Evolutionary conservation across 2,329 filamentous ascomycete genomes (phyloP).

Genomic region (Tolypocladium endophyticum): DNA sequence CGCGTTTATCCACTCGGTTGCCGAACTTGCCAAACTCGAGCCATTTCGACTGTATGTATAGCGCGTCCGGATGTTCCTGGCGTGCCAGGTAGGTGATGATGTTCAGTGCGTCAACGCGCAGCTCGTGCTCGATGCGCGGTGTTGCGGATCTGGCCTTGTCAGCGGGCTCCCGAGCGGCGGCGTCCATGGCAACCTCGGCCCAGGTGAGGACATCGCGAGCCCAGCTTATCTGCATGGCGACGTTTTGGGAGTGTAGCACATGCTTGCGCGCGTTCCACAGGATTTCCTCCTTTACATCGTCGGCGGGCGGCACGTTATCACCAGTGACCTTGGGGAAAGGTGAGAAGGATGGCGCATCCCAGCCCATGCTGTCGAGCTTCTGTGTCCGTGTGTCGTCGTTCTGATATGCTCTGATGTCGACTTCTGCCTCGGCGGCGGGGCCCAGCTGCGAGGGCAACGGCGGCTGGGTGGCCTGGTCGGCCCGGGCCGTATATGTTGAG

Average conservation of each 20-base stretch:
- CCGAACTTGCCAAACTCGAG: slow-evolving; percentile 96
- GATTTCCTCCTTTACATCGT: slow-evolving; percentile 87
- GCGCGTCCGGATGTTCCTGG: slow-evolving; percentile 84
- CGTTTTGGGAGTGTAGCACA: slow-evolving; percentile 87
- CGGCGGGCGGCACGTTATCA: slow-evolving; percentile 82
- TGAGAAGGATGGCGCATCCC: slow-evolving; percentile 68
- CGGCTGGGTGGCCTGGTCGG: slow-evolving; percentile 1
- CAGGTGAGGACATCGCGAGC: slow-evolving; percentile 85
- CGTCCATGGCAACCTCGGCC: slow-evolving; percentile 73
- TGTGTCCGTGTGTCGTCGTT: slow-evolving; percentile 24
- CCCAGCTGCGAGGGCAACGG: neutral
- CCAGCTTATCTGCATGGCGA: slow-evolving; percentile 94
- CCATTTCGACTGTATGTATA: slow-evolving; percentile 95
- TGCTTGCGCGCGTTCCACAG: slow-evolving; percentile 74
- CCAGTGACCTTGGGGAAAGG: slow-evolving; percentile 82
- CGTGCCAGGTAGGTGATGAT: slow-evolving; percentile 84
- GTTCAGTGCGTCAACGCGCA: slow-evolving; percentile 80
- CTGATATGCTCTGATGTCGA: slow-evolving; percentile 25
- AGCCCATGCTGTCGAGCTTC: slow-evolving; percentile 31
- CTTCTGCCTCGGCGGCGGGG: slow-evolving; percentile 18
- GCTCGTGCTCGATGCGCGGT: slow-evolving; percentile 77
- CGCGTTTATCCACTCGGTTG: slow-evolving; percentile 81
- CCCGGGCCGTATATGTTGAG: slow-evolving; percentile 24
- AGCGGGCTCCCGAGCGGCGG: slow-evolving; percentile 53
- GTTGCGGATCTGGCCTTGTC: slow-evolving; percentile 56